phyloP scores from a whole-genome alignment of 73 alveolate genomes.

The Symbiodinium natans region DNA sequence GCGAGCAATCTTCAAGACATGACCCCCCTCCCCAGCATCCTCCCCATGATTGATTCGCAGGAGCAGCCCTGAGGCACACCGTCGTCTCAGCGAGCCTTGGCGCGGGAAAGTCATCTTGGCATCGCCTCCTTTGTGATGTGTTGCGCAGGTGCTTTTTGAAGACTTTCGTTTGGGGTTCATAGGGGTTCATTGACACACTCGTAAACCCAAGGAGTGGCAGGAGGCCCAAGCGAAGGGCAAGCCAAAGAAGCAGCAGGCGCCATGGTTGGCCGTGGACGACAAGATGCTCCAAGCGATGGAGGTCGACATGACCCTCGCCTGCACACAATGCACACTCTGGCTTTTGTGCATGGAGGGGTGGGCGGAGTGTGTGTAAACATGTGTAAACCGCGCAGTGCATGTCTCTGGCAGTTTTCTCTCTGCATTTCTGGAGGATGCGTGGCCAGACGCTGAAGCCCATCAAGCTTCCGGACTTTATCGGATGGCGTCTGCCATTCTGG shows the following conservation, averaged over 20 bases:
- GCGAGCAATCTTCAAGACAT: not conserved
- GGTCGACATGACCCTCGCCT: conserved; percentile 47
- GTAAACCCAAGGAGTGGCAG: conserved; percentile 75
- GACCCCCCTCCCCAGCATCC: no score
- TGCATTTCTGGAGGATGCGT: conserved; percentile 31
- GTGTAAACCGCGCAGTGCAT: no score
- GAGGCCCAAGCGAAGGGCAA: conserved; percentile 84
- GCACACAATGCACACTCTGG: not conserved
- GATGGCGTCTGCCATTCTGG: conserved; percentile 89
- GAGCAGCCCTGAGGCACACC: conserved; percentile 72
- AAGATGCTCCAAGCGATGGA: conserved; percentile 85
- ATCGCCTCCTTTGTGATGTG: no score
- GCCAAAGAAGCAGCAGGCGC: conserved; percentile 74
- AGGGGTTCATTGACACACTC: no score
- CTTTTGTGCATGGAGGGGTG: not conserved
- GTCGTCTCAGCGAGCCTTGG: conserved; percentile 61
- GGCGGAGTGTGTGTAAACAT: not conserved
- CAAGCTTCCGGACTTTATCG: conserved; percentile 77
- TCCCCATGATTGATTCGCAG: not conserved
- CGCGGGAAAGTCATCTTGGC: no score
- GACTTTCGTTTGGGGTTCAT: no score
- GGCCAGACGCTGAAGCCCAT: conserved; percentile 75
- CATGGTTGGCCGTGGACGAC: conserved; percentile 92
- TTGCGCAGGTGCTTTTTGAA: no score
- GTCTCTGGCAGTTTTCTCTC: no score